These are phyloP conservation scores for Vaccinium vitisidaea DNA, from an alignment of 148 eudicot genomes.

Conservation along the genomic window DNA sequence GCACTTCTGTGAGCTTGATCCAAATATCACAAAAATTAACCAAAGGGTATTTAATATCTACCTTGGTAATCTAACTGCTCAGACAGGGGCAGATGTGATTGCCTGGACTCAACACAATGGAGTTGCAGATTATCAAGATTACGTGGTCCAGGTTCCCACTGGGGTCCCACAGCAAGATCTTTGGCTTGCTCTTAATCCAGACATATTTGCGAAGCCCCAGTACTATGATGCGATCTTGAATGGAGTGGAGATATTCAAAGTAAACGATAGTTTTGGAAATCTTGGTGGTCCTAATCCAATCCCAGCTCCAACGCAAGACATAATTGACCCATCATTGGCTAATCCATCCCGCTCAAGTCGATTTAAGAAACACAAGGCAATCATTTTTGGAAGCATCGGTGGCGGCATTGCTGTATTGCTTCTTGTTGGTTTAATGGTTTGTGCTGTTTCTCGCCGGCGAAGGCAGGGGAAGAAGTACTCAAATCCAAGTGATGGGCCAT, in stretches of 20 bases:
- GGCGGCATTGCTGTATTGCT: constrained; percentile 55
- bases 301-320: constrained; percentile 51
- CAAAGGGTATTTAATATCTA: constrained; percentile 67
- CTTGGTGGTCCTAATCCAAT: constrained; percentile 85
- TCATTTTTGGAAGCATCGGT: constrained; percentile 75
- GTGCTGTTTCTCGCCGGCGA: constrained; percentile 45
- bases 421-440: constrained; percentile 52
- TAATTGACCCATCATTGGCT: constrained; percentile 18
- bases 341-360: constrained; percentile 26
- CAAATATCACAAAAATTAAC: constrained; percentile 36
- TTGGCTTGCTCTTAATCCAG: constrained; percentile 77
- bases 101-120: constrained; percentile 42
- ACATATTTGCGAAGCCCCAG: constrained; percentile 27
- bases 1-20: constrained; percentile 76
- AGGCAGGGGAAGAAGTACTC: constrained; percentile 60
- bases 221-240: constrained; percentile 72
- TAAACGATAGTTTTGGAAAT: constrained; percentile 51
- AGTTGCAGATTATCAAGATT: constrained; percentile 49
- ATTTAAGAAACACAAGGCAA: constrained; percentile 34
- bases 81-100: constrained; percentile 47
- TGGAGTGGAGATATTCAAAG: constrained; percentile 86
- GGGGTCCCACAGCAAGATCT: constrained; percentile 62
- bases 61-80: constrained; percentile 72
- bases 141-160: constrained; percentile 44
- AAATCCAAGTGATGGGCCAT: constrained; percentile 77